Conservation (phyloP, 129 eudicot genomes). For the Flaveria robusta region DNA sequence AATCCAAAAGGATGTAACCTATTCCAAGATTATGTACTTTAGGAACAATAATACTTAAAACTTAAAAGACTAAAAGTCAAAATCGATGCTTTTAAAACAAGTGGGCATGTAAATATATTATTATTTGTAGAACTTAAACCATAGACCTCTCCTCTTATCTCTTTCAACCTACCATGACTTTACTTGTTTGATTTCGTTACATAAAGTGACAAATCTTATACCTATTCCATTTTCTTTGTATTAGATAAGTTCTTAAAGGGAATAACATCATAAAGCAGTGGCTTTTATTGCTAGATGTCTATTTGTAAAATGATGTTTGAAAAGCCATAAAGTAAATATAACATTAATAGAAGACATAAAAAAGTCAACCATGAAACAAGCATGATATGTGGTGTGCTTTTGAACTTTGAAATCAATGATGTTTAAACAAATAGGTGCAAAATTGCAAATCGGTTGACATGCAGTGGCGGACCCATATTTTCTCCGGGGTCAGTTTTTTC, state of each 20-base stretch:
- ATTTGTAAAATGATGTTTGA: neutral
- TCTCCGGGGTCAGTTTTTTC: too few relatives aligned
- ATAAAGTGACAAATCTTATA: too few relatives aligned
- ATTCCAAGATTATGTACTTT: constrained; percentile 15
- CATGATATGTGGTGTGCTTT: constrained; percentile 14
- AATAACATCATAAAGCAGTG: neutral
- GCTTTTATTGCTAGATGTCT: neutral
- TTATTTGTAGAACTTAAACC: constrained; percentile 17
- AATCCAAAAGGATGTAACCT: constrained; percentile 13
- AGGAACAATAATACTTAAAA: neutral
- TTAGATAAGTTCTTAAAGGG: neutral
- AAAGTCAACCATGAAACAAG: neutral
- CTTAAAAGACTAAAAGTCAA: constrained; percentile 17
- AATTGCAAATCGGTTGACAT: constrained; percentile 7
- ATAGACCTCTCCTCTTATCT: neutral
- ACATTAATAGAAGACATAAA: neutral
- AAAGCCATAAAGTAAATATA: neutral
- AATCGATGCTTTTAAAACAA: constrained; percentile 16
- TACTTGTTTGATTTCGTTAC: neutral
- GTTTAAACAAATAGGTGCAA: constrained; percentile 7
- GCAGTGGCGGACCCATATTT: too few relatives aligned
- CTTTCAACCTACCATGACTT: neutral
- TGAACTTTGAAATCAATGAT: neutral
- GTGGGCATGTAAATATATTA: constrained; percentile 6
- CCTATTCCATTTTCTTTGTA: neutral